phyloP scores from a whole-genome alignment of 345 rosid genomes.

The Luvunga scandens region DNA sequence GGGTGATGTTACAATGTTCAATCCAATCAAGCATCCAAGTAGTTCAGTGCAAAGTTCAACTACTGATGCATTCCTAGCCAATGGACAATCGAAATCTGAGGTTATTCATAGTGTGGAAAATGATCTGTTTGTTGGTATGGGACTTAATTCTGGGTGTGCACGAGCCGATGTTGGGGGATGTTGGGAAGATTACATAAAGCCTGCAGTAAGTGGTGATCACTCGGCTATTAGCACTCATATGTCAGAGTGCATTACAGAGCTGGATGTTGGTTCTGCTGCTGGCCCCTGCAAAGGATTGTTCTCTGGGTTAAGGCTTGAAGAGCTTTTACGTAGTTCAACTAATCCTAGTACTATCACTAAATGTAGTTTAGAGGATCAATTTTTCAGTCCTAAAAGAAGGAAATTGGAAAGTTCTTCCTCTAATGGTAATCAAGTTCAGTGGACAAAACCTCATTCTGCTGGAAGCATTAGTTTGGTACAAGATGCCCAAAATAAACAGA shows the following conservation, averaged over 20 bases:
- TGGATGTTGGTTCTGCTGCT: conserved; percentile 28
- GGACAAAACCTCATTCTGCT: conserved; percentile 25
- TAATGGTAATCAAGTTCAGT: conserved; percentile 24
- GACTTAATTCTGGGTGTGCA: conserved; percentile 27
- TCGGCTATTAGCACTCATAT: conserved; percentile 13
- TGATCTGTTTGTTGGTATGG: conserved; percentile 49
- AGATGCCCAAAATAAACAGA: conserved; percentile 22
- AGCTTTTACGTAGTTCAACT: conserved; percentile 46
- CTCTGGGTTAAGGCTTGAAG: conserved; percentile 73
- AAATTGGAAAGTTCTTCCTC: conserved; percentile 43
- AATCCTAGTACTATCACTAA: conserved; percentile 31
- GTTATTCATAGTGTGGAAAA: conserved; percentile 31
- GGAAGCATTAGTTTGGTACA: conserved; percentile 26
- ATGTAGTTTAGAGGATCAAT: conserved; percentile 34
- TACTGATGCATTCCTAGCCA: conserved; percentile 13
- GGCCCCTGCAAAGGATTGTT: conserved; percentile 57
- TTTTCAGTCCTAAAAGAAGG: conserved; percentile 44
- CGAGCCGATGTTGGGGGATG: conserved; percentile 13
- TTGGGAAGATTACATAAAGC: conserved; percentile 33
- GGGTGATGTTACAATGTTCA: conserved; percentile 20
- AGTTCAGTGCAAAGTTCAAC: conserved; percentile 27
- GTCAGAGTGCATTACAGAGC: conserved; percentile 30
- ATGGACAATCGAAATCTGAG: conserved; percentile 22
- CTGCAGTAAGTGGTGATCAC: conserved; percentile 12
- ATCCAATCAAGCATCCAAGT: conserved; percentile 21